Base-by-base conservation (phyloP, 805 yeast genomes). In the Kodamaea neixiangensis region DNA sequence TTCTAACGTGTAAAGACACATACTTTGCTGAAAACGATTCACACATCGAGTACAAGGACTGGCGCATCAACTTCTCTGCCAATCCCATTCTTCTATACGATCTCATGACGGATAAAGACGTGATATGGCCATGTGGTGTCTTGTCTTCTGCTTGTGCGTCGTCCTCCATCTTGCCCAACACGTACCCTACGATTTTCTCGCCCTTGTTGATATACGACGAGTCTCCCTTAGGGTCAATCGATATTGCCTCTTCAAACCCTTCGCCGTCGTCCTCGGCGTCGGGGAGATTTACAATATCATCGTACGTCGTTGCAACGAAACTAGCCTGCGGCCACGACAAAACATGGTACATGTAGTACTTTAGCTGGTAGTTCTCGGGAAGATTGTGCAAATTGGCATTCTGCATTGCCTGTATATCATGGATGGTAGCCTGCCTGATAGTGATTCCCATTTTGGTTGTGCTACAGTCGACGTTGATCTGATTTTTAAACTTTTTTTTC, bases 281-380 rank as follows among this genome's bases (percentile, higher is more conserved):
- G 13, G 42, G 46, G 5, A 20, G 17, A 15, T 41, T 34, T 10
- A 52, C 47, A 37, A 61, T 55, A 20, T 64, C 69, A 55, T 81
- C 87, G 21, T 85, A 81, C 1, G 94, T 86, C 1, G 93, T 86
- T 14, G 99, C 99, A 34, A 94, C 98, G 73, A 85, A 94, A 38
- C 97, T 89, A 11, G 96, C 96, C 66, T 93, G 96, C 1, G 99
- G 99, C 99, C 99, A 94, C 34, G 97, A 86, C 47, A 93, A 73
- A 7, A 90, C 80, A 69, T 94, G 99, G 69, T 94, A 94, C 78
- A 94, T 80, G 71, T 94, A 94, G 71, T 91, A 94, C 68, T 92
- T 91, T 68, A 92, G 73, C 56, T 88, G 86, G 66, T 94, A 94
- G 72, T 94, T 94, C 67, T 94, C 99, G 5, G 99, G 99, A 54